A percentile compares a stretch with the other conserved stretches of the same genome.
These are phyloP conservation scores for Hypoxylon rickii DNA, from an alignment of 495 filamentous ascomycete species.

Conservation along the genomic window DNA sequence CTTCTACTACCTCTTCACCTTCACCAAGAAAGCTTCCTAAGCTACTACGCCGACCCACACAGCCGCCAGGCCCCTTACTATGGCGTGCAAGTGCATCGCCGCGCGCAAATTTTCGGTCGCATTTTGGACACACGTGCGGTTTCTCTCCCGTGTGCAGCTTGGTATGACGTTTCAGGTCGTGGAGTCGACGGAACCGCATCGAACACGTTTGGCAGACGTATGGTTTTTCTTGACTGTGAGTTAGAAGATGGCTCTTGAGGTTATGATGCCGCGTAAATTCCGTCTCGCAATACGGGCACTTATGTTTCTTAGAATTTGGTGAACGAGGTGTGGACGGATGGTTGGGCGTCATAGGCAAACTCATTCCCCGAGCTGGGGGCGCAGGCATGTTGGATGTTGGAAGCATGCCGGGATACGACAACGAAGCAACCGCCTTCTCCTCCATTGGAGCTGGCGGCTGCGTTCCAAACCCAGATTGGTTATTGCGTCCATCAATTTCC, in stretches of 20 bases:
- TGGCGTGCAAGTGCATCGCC: constrained; percentile 94
- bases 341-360: constrained; percentile 70
- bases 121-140: constrained; percentile 91
- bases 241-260: constrained; percentile 97
- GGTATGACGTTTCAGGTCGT: constrained; percentile 94
- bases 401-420: constrained; percentile 52
- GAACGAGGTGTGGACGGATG: constrained; percentile 63
- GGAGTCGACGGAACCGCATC: constrained; percentile 85
- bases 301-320: constrained; percentile 77
- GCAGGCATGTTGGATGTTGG: constrained; percentile 45
- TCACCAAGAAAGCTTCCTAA: constrained; percentile 84
- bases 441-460: constrained; percentile 54
- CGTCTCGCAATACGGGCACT: constrained; percentile 92
- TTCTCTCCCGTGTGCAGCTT: constrained; percentile 97
- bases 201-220: constrained; percentile 89
- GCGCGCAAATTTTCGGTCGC: constrained; percentile 90
- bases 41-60: constrained; percentile 85
- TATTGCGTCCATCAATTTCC: constrained; percentile 47
- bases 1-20: constrained; percentile 66
- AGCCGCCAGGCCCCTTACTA: constrained; percentile 94
- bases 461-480: constrained; percentile 39
- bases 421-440: constrained; percentile 51
- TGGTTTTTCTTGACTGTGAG: constrained; percentile 98
- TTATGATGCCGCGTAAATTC: constrained; percentile 99
- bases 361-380: constrained; percentile 66